Conservation (phyloP, 1,139 yeast species). For the Candida sp. region DNA sequence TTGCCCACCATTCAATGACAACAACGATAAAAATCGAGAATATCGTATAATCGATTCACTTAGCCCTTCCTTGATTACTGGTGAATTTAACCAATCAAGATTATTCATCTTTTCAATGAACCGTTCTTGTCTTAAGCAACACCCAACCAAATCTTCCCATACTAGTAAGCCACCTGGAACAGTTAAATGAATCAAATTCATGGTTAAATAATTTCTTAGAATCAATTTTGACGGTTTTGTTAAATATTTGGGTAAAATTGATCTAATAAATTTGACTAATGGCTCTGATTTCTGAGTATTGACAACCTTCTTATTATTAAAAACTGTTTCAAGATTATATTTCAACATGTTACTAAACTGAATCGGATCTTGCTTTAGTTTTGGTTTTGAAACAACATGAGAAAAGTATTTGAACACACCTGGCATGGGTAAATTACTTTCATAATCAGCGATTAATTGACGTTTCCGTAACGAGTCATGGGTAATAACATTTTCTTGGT, state of each 20-base stretch:
- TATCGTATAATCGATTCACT: conserved; percentile 21
- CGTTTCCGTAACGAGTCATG: conserved; percentile 19
- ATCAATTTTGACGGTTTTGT: not conserved
- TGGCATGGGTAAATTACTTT: conserved; percentile 10
- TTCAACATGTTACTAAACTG: too few relatives aligned
- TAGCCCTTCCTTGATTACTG: conserved; percentile 15
- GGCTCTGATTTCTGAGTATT: not conserved
- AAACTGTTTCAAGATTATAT: not conserved
- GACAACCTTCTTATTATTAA: not conserved
- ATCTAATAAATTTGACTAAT: not conserved
- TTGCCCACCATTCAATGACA: conserved; percentile 6
- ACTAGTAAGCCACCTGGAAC: conserved; percentile 11
- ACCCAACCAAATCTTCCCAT: conserved; percentile 28
- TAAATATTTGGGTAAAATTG: not conserved
- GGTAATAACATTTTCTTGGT: conserved; percentile 4
- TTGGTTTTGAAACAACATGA: not conserved
- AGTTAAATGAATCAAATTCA: conserved; percentile 19
- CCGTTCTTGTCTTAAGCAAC: conserved; percentile 27
- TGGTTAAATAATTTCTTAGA: conserved; percentile 3
- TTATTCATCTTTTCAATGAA: conserved; percentile 28
- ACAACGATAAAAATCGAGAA: conserved; percentile 19
- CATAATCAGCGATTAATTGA: conserved; percentile 18
- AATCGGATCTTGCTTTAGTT: not conserved
- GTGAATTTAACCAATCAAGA: conserved; percentile 25
- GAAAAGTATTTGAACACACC: conserved; percentile 9